Evolutionary conservation across 2,329 filamentous ascomycete species (phyloP).

Genomic region (Diplocarpon mali): DNA sequence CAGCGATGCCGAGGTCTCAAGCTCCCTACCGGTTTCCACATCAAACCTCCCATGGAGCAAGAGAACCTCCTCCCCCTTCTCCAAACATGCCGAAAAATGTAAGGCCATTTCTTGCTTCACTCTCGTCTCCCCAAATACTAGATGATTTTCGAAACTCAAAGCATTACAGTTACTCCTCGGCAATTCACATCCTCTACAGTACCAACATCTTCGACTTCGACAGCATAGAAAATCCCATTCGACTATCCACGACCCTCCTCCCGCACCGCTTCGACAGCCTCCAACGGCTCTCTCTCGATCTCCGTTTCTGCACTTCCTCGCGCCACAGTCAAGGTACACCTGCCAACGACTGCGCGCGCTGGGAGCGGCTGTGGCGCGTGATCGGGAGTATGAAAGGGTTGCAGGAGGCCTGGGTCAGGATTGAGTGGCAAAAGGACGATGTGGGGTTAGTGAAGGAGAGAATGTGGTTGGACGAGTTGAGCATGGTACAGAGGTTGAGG

Average conservation of each 20-base stretch:
- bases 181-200: constrained; percentile 18
- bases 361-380: constrained; percentile 18
- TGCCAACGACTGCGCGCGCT: constrained; percentile 10
- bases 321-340: constrained; percentile 8
- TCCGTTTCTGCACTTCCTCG: constrained; percentile 10
- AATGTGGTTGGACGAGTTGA: constrained; percentile 13
- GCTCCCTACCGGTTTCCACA: constrained; percentile 9
- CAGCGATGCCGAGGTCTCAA: constrained; percentile 13
- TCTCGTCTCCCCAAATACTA: background rate
- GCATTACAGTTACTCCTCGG: constrained; percentile 16
- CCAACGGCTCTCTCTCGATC: constrained; percentile 12
- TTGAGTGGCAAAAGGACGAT: constrained; percentile 11
- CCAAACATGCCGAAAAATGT: constrained; percentile 19
- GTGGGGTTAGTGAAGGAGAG: constrained; percentile 9
- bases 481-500: constrained; percentile 10
- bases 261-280: constrained; percentile 20
- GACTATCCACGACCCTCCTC: constrained; percentile 14
- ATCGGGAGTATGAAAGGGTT: constrained; percentile 15
- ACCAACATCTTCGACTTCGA: constrained; percentile 22
- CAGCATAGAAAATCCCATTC: constrained; percentile 15
- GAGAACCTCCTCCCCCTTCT: constrained; percentile 10
- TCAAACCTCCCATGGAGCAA: background rate
- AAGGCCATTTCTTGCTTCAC: background rate
- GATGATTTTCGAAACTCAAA: background rate
- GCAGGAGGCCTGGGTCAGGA: constrained; percentile 6